These are phyloP conservation scores for Ophiosphaerella narmari DNA, from an alignment of 2,329 filamentous ascomycete species.

Conservation along the genomic window DNA sequence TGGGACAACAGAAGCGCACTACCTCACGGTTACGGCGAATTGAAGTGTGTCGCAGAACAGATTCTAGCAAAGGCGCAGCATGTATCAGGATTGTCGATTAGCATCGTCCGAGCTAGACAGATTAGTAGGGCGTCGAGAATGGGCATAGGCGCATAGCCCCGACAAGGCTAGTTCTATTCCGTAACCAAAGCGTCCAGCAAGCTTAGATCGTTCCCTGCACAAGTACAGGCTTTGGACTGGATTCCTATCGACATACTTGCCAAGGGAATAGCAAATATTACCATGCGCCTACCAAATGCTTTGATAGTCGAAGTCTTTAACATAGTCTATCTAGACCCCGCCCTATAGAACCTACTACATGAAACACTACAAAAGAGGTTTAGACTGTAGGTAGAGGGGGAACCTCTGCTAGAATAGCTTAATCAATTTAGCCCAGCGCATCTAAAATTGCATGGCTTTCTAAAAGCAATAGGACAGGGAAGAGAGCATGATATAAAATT, in stretches of 20 bases:
- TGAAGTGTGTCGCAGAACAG: slow-evolving; percentile 31
- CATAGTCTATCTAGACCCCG: no score
- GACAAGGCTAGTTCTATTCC: slow-evolving; percentile 13
- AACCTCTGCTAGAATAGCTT: no score
- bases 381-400: no score
- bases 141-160: slow-evolving; percentile 4
- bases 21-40: slow-evolving; percentile 44
- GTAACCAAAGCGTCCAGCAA: slow-evolving; percentile 10
- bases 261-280: neutral
- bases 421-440: no score
- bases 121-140: slow-evolving; percentile 19
- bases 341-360: no score
- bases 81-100: slow-evolving; percentile 6
- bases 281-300: no score
- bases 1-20: slow-evolving; percentile 30
- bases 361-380: no score
- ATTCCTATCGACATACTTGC: slow-evolving; percentile 19
- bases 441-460: no score
- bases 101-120: slow-evolving; percentile 17
- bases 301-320: no score
- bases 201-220: slow-evolving; percentile 3
- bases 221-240: slow-evolving; percentile 17
- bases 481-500: no score
- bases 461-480: no score
- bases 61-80: slow-evolving; percentile 10